phyloP scores from a whole-genome alignment of 1,284 basidiomycete genomes.

The Sporisorium reilianum region DNA sequence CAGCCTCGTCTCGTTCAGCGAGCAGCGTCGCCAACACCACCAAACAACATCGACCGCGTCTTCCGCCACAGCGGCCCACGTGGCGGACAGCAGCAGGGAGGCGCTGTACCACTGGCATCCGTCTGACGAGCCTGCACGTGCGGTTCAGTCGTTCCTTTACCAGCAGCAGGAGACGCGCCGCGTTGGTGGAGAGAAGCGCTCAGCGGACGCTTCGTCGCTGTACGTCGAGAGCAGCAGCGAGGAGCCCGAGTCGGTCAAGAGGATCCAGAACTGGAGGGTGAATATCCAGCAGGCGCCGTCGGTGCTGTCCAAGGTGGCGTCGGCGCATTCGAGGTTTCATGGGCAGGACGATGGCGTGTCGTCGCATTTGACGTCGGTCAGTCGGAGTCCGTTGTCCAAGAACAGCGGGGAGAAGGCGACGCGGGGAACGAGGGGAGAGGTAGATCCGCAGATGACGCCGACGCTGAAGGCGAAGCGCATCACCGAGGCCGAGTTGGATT shows the following conservation, averaged over 20 bases:
- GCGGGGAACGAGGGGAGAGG: not conserved
- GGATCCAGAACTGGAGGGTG: slow-evolving; percentile 37
- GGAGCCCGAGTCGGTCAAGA: slow-evolving; percentile 18
- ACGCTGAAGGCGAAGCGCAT: slow-evolving; percentile 13
- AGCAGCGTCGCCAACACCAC: not conserved
- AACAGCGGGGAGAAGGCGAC: not conserved
- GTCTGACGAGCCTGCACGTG: not conserved
- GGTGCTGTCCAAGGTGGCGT: slow-evolving; percentile 17
- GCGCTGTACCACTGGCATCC: slow-evolving; percentile 23
- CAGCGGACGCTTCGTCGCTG: not conserved
- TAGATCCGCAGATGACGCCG: slow-evolving; percentile 14
- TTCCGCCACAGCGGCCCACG: not conserved
- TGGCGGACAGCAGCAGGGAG: slow-evolving; percentile 14
- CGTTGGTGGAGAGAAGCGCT: not conserved
- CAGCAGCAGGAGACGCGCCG: not conserved
- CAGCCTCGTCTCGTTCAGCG: slow-evolving; percentile 15
- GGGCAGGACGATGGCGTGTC: slow-evolving; percentile 7
- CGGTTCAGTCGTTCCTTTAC: not conserved
- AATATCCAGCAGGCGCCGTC: slow-evolving; percentile 15
- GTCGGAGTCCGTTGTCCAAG: slow-evolving; percentile 33
- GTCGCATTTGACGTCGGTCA: slow-evolving; percentile 34
- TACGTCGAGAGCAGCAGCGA: slow-evolving; percentile 6
- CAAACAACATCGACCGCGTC: not conserved
- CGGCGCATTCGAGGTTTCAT: slow-evolving; percentile 7
- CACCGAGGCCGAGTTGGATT: not conserved